Evolutionary conservation across 768 basidiomycete species (phyloP).

Genomic region (Lactifluus echinatus): DNA sequence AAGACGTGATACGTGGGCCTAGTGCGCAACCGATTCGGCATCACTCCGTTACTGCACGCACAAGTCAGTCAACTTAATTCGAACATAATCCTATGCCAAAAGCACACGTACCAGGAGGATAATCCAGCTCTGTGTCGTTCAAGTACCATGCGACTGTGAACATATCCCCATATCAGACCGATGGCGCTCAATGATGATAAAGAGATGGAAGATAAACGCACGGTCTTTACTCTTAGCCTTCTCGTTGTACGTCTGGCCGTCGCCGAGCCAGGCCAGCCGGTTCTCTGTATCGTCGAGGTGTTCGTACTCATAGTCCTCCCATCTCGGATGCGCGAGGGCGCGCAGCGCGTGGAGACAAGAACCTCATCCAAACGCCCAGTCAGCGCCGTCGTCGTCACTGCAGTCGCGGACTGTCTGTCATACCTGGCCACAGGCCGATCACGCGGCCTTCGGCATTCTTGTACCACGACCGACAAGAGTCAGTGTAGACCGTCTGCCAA

Average conservation of each 20-base stretch:
- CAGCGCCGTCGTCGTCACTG: not conserved
- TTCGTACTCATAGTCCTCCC: conserved; percentile 26
- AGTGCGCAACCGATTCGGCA: not conserved
- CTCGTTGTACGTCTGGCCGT: conserved; percentile 24
- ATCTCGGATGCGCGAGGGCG: conserved; percentile 22
- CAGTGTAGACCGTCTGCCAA: conserved; percentile 21
- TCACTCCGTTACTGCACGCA: not conserved
- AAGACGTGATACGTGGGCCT: no score
- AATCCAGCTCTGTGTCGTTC: not conserved
- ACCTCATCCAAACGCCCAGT: no score
- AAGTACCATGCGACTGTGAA: conserved; percentile 24
- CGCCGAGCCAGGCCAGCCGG: conserved; percentile 25
- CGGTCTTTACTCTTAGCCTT: no score
- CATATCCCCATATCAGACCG: no score
- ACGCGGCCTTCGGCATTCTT: conserved; percentile 25
- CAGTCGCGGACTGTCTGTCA: not conserved
- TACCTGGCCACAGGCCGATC: conserved; percentile 25
- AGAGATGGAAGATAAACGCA: no score
- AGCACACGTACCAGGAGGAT: no score
- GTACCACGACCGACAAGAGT: conserved; percentile 25
- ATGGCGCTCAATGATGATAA: no score
- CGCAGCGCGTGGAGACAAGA: conserved; percentile 15
- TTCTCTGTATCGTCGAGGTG: conserved; percentile 19
- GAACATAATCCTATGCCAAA: no score
- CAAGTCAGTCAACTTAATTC: not conserved